Percentiles rank a stretch among this genome's conserved stretches.
phyloP scores from a whole-genome alignment of 108 stramenopile species.

The Chaetoceros muelleri region DNA sequence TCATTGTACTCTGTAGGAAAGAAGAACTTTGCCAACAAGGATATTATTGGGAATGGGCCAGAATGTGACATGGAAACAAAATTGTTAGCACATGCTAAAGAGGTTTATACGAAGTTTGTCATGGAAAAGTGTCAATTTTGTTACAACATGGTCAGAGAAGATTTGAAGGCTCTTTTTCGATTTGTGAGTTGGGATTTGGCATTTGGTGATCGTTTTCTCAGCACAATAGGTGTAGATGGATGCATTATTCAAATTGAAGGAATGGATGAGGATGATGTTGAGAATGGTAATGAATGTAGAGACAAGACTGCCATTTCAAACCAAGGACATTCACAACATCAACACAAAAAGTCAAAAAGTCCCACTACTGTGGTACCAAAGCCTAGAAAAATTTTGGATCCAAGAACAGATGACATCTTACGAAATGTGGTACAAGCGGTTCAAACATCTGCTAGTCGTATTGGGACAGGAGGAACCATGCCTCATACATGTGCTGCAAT shows the following conservation, averaged over 20 bases:
- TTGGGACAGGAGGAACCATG: not conserved
- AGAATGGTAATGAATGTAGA: not conserved
- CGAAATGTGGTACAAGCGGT: not conserved
- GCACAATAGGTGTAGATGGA: slow-evolving; percentile 5
- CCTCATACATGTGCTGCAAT: slow-evolving; percentile 14
- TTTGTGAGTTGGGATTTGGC: slow-evolving; percentile 22
- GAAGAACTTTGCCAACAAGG: slow-evolving; percentile 5
- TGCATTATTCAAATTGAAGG: slow-evolving; percentile 15
- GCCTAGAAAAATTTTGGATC: not conserved
- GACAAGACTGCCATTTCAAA: not conserved
- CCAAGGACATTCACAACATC: not conserved
- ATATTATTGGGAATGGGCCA: slow-evolving; percentile 4
- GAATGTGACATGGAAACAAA: slow-evolving; percentile 3
- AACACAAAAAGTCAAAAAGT: not conserved
- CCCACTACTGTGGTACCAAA: not conserved
- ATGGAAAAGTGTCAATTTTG: slow-evolving; percentile 7
- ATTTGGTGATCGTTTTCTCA: slow-evolving; percentile 4
- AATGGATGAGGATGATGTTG: slow-evolving; percentile 3
- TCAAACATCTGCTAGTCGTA: not conserved
- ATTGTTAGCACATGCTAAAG: slow-evolving; percentile 5
- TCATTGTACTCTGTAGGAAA: slow-evolving; percentile 2
- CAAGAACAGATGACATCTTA: not conserved
- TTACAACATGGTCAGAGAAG: slow-evolving; percentile 9
- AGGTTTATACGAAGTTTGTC: slow-evolving; percentile 13
- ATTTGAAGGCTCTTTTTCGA: slow-evolving; percentile 11